A percentile compares a stretch with the other conserved stretches of the same genome.
phyloP scores from a whole-genome alignment of 1,284 basidiomycete genomes.

The Anthracocystis walkeri region DNA sequence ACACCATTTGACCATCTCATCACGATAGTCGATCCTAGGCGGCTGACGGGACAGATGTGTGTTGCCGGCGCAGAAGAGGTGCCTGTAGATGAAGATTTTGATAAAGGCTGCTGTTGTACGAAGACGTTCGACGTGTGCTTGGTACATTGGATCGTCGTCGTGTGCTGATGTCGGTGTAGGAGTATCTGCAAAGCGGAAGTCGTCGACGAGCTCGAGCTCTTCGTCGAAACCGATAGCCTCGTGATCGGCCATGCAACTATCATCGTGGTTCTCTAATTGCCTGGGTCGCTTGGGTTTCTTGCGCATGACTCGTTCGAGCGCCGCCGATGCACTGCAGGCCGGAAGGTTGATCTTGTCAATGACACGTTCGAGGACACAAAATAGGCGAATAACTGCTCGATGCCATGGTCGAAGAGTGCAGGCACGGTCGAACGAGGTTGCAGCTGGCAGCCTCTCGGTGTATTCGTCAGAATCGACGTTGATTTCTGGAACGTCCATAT shows the following conservation, averaged over 20 bases:
- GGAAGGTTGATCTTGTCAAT: slow-evolving; percentile 57
- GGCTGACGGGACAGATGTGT: slow-evolving; percentile 40
- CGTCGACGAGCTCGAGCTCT: slow-evolving; percentile 47
- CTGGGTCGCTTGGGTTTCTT: slow-evolving; percentile 50
- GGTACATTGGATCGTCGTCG: slow-evolving; percentile 48
- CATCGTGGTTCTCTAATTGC: slow-evolving; percentile 46
- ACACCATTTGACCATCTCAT: slow-evolving; percentile 55
- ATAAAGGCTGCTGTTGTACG: slow-evolving; percentile 50
- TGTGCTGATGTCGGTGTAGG: slow-evolving; percentile 41
- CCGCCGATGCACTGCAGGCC: slow-evolving; percentile 44
- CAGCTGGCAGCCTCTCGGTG: slow-evolving; percentile 45
- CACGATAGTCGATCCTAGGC: slow-evolving; percentile 45
- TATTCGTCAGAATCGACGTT: slow-evolving; percentile 50
- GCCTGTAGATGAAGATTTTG: slow-evolving; percentile 50
- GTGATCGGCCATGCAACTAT: slow-evolving; percentile 53
- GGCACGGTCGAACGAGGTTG: slow-evolving; percentile 44
- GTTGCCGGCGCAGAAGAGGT: slow-evolving; percentile 43
- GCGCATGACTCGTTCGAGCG: slow-evolving; percentile 48
- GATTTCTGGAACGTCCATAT: slow-evolving; percentile 51
- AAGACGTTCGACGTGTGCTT: slow-evolving; percentile 45
- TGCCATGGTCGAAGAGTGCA: slow-evolving; percentile 47
- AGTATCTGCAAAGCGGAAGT: slow-evolving; percentile 44
- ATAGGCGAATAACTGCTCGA: slow-evolving; percentile 46
- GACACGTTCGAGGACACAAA: slow-evolving; percentile 50
- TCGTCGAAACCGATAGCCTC: slow-evolving; percentile 46